Percentiles rank a stretch among this genome's conserved stretches.
phyloP scores from a whole-genome alignment of 2,329 filamentous ascomycete species.

The Penicillium sp. region DNA sequence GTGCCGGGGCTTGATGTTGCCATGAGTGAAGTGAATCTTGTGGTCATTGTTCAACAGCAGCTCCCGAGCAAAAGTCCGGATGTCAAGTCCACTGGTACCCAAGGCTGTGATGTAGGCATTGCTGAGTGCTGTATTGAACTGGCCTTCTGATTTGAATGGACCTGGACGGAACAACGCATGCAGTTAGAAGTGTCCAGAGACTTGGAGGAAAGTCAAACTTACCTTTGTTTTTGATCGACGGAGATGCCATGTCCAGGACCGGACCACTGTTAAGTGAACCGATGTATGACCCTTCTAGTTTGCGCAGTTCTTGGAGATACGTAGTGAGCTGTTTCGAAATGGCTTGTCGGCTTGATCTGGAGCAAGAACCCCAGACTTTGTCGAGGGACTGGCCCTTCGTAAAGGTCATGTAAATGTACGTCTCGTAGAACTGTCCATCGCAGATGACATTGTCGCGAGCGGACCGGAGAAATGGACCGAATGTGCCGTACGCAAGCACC shows the following conservation, averaged over 20 bases:
- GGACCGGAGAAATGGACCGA: neutral
- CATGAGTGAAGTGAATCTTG: slow-evolving; percentile 30
- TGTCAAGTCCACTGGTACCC: slow-evolving; percentile 13
- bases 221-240: slow-evolving; percentile 2
- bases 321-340: slow-evolving; percentile 10
- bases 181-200: neutral
- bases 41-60: slow-evolving; percentile 14
- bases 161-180: slow-evolving; percentile 3
- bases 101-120: slow-evolving; percentile 11
- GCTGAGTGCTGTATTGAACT: slow-evolving; percentile 24
- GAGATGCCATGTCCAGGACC: slow-evolving; percentile 11
- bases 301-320: slow-evolving; percentile 13
- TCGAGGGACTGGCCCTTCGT: slow-evolving; percentile 15
- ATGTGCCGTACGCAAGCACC: neutral
- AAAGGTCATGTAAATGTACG: slow-evolving; percentile 22
- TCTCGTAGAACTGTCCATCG: slow-evolving; percentile 4
- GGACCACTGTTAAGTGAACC: slow-evolving; percentile 13
- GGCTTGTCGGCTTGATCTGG: slow-evolving; percentile 1
- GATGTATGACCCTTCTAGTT: slow-evolving; percentile 14
- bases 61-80: slow-evolving; percentile 9
- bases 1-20: slow-evolving; percentile 31
- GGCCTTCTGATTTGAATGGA: slow-evolving; percentile 25
- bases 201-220: neutral
- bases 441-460: neutral
- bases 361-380: slow-evolving; percentile 11